phyloP scores from a whole-genome alignment of 176 grass and related monocot species.

The Ensete ventricosum region DNA sequence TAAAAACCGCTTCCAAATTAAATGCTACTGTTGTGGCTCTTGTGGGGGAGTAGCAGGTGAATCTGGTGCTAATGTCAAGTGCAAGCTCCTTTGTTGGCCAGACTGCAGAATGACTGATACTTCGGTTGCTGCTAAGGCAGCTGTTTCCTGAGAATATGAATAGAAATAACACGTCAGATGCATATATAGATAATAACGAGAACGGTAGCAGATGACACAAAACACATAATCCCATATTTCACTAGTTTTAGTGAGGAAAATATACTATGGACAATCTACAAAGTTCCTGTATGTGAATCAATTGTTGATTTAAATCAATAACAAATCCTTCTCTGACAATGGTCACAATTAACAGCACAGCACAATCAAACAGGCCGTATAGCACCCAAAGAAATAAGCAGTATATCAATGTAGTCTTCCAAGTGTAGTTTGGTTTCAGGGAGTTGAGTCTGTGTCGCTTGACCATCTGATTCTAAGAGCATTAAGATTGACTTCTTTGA shows the following conservation, averaged over 20 bases:
- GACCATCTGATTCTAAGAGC: no score
- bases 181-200: not conserved
- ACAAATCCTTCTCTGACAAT: not conserved
- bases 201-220: not conserved
- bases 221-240: not conserved
- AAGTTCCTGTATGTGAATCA: not conserved
- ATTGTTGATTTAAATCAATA: not conserved
- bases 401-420: no score
- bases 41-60: conserved; percentile 75
- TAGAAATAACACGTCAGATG: not conserved
- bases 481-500: no score
- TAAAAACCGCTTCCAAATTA: not conserved
- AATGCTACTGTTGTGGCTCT: conserved; percentile 20
- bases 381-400: no score
- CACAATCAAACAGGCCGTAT: no score
- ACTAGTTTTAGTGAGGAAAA: not conserved
- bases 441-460: not conserved
- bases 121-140: conserved; percentile 64
- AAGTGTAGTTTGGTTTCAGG: no score
- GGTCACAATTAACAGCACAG: not conserved
- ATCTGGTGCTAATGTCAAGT: conserved; percentile 66
- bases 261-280: no score
- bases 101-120: conserved; percentile 83
- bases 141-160: conserved; percentile 35
- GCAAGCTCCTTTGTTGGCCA: conserved; percentile 32